phyloP scores from a whole-genome alignment of 192 early-diverging fungal genomes.

The Funneliformis geosporum region DNA sequence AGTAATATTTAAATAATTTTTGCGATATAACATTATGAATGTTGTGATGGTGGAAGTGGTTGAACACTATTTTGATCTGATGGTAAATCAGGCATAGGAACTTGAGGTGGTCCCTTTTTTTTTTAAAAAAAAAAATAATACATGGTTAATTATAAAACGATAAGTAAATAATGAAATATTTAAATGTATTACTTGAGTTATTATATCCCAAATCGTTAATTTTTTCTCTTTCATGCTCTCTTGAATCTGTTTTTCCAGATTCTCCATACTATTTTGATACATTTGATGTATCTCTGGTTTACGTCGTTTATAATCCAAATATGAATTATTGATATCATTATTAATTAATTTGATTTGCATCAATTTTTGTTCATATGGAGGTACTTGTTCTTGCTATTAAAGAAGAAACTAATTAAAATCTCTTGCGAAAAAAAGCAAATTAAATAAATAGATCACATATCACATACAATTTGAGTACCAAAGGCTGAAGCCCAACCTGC shows the following conservation, averaged over 20 bases:
- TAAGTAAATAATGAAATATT: neutral
- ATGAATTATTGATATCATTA: conserved; percentile 58
- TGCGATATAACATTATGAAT: neutral
- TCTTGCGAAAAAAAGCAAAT: neutral
- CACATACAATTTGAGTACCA: conserved; percentile 36
- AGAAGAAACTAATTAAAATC: neutral
- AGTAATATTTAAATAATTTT: too few relatives aligned
- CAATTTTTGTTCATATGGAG: conserved; percentile 63
- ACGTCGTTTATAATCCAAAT: conserved; percentile 67
- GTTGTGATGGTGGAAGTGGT: neutral
- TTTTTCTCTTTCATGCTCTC: conserved; percentile 89
- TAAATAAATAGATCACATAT: neutral
- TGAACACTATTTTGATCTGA: neutral
- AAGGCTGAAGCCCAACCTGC: conserved; percentile 56
- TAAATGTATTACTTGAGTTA: conserved; percentile 48
- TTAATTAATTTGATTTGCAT: conserved; percentile 61
- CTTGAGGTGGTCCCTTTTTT: neutral
- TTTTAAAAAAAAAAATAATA: neutral
- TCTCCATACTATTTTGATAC: conserved; percentile 66
- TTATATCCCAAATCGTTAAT: conserved; percentile 82
- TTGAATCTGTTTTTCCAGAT: conserved; percentile 59
- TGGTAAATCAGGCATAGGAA: neutral
- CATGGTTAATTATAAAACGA: neutral
- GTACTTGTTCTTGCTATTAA: conserved; percentile 55
- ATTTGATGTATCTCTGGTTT: conserved; percentile 71